Evolutionary conservation across 352 stramenopile genomes (phyloP), one percentile per base, ranked within the genome.

Genomic region (Globisporangium splendens): DNA sequence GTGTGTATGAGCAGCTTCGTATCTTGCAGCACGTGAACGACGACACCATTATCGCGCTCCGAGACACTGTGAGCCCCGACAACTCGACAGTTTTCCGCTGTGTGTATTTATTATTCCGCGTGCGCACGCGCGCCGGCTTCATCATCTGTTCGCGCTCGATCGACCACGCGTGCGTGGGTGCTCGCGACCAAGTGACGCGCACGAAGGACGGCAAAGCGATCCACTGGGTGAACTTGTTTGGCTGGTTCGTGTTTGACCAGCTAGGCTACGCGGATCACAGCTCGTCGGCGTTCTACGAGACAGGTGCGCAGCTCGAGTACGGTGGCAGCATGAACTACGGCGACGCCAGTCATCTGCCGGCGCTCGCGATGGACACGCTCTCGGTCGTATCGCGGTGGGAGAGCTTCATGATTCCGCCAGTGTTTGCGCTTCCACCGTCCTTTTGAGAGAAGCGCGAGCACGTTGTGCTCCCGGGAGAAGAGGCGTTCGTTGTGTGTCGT

Each of bases 1-100:
- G 44, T 46, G 22, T 64, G 59, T 42, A 43, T 58, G 18, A 17
- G 35, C 55, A 79, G 66, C 61, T 79, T 12, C 70, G 65, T 2
- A 75, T 91, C 35, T 56, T 91, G n/a, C 81, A 91, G 66, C 72
- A 73, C 17, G 71, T 91, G 57, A 83, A 83, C 35, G 81, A 88
- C 28, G 81, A 91, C 59, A 86, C 73, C n/a, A 68, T 91, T 33
- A 70, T 91, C 38, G 78, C 78, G 22, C 46, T 91, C 49, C 76
- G 81, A 10, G 79, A 88, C 60, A 74, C 68, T 3, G 20, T 61
- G 28, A 84, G 71, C 39, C 62, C 68, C 2, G 77, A 83, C 35
- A 63, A 59, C 41, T 47, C 61, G 33, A 84, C 71, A 41, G 51
- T 87, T 17, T 91, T 79, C 51, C 81, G 81, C 49, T 84, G 68